A percentile compares a stretch with the other conserved stretches of the same genome.
Conservation (phyloP, 2,329 filamentous ascomycete genomes). For the Malbranchea zuffiana region DNA sequence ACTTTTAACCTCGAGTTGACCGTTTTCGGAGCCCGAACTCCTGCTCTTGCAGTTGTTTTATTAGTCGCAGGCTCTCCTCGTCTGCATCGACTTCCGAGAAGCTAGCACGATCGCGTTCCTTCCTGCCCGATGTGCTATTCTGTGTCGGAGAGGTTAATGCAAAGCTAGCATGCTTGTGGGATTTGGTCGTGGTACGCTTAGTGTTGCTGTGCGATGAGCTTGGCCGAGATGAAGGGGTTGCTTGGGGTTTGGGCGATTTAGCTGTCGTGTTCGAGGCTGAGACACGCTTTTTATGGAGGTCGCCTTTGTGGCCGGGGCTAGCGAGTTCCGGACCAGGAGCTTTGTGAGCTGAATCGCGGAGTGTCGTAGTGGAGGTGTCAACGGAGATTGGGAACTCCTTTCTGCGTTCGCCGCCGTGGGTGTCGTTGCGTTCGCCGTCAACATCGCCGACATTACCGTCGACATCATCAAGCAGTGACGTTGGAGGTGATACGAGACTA, state of each 20-base stretch:
- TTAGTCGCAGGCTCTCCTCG: slow-evolving; percentile 34
- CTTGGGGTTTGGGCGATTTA: slow-evolving; percentile 7
- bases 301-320: not conserved
- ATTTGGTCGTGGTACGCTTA: slow-evolving; percentile 3
- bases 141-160: slow-evolving; percentile 10
- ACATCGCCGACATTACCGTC: slow-evolving; percentile 22
- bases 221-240: slow-evolving; percentile 8
- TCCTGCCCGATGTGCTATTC: slow-evolving; percentile 19
- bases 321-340: not conserved
- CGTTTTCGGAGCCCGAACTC: slow-evolving; percentile 36
- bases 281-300: not conserved
- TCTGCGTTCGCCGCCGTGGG: slow-evolving; percentile 20
- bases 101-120: slow-evolving; percentile 19
- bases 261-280: slow-evolving; percentile 11
- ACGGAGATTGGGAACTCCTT: slow-evolving; percentile 11
- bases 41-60: slow-evolving; percentile 36
- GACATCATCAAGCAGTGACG: slow-evolving; percentile 33
- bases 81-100: slow-evolving; percentile 27
- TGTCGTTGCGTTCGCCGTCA: slow-evolving; percentile 9
- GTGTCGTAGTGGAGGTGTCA: slow-evolving; percentile 32
- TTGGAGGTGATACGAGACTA: slow-evolving; percentile 36
- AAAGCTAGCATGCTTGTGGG: slow-evolving; percentile 4
- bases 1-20: slow-evolving; percentile 12
- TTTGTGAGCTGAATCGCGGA: slow-evolving; percentile 33
- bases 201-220: slow-evolving; percentile 11